These are phyloP conservation scores for Boeremia lycopersici DNA, from an alignment of 2,329 filamentous ascomycete species.

Conservation along the genomic window DNA sequence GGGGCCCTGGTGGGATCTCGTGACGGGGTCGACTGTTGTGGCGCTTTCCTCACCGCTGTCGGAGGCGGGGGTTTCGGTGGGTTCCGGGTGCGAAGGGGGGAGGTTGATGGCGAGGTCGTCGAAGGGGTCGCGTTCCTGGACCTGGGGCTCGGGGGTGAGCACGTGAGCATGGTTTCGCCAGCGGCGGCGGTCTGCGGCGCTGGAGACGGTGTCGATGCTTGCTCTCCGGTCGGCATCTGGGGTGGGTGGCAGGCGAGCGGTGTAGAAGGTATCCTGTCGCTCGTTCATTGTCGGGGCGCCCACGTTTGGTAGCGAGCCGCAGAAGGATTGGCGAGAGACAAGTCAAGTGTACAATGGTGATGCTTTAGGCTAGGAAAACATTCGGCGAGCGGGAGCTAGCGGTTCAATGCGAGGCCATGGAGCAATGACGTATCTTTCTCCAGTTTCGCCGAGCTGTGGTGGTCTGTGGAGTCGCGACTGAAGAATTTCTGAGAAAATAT, in stretches of 20 bases:
- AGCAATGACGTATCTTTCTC: neutral
- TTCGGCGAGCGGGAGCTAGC: constrained; percentile 6
- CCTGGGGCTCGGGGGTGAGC: constrained; percentile 24
- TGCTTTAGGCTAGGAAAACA: neutral
- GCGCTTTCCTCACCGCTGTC: neutral
- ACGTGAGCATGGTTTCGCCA: constrained; percentile 35
- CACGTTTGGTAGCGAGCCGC: neutral
- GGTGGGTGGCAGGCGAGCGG: neutral
- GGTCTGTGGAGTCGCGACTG: neutral
- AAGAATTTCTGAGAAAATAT: neutral
- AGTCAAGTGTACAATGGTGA: neutral
- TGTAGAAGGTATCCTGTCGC: constrained; percentile 13
- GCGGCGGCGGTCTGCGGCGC: constrained; percentile 25
- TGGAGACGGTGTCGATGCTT: constrained; percentile 23
- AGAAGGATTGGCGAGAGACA: neutral
- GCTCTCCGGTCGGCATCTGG: neutral
- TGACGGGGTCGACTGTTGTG: neutral
- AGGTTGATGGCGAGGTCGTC: constrained; percentile 15
- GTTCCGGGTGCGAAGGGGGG: neutral
- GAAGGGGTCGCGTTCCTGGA: constrained; percentile 25
- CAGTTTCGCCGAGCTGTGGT: neutral
- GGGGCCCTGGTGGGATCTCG: neutral
- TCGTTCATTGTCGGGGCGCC: constrained; percentile 6
- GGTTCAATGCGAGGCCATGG: neutral
- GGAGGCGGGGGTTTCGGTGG: neutral